A percentile compares a stretch with the other conserved stretches of the same genome.
These are phyloP conservation scores for Chloranthus sessilifolius DNA, from an alignment of 164 flowering plant genomes.

Conservation along the genomic window DNA sequence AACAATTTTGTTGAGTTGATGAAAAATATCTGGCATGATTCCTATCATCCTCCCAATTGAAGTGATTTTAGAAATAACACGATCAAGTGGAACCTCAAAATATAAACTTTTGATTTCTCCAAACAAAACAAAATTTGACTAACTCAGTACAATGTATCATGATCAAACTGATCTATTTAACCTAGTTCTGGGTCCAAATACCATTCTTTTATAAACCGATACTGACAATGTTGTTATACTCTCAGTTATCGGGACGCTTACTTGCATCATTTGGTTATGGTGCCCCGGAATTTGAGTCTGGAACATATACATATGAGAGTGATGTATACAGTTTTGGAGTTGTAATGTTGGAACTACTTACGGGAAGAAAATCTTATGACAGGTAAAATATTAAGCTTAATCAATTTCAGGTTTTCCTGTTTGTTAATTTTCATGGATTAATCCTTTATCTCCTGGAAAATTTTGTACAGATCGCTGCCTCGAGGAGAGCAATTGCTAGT, in stretches of 20 bases:
- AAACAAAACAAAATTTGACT: too few species aligned
- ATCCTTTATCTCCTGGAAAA: constrained; percentile 4
- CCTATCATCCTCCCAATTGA: too few species aligned
- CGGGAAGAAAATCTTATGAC: constrained; percentile 82
- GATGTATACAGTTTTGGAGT: constrained; percentile 98
- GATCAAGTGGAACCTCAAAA: too few species aligned
- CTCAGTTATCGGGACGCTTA: constrained; percentile 78
- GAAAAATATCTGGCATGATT: too few species aligned
- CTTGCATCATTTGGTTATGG: constrained; percentile 63
- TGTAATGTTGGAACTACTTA: constrained; percentile 90
- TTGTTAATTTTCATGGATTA: not conserved
- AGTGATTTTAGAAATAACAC: too few species aligned
- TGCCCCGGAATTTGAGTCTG: constrained; percentile 86
- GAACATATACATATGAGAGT: constrained; percentile 67
- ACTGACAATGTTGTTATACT: constrained; percentile 2
- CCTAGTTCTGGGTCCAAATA: too few species aligned
- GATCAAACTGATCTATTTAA: too few species aligned
- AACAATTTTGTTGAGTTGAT: too few species aligned
- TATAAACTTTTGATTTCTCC: too few species aligned
- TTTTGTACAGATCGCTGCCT: constrained; percentile 34
- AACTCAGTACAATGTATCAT: too few species aligned
- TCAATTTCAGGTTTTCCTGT: not conserved
- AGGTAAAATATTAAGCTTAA: constrained; percentile 31
- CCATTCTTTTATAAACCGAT: too few species aligned
- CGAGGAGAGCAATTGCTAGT: constrained; percentile 83